Percentiles rank a stretch among this genome's conserved stretches.
Conservation (phyloP, 768 basidiomycete species). For the Amanita exitialis region DNA sequence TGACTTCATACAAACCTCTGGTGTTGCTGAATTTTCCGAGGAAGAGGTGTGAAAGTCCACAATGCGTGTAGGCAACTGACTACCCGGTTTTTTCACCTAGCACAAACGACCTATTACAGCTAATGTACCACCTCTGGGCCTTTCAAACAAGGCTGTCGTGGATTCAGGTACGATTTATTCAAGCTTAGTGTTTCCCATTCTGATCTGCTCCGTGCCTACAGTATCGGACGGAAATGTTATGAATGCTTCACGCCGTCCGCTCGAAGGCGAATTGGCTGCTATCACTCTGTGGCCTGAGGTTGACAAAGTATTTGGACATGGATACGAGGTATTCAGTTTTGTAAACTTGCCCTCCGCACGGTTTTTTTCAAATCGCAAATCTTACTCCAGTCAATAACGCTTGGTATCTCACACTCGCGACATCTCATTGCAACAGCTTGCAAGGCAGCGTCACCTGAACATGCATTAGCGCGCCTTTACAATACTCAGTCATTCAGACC, state of each 20-base stretch:
- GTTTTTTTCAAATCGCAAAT: background rate
- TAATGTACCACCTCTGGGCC: slow-evolving; percentile 83
- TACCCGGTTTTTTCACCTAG: slow-evolving; percentile 20
- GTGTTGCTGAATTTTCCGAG: slow-evolving; percentile 33
- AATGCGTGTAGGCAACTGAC: background rate
- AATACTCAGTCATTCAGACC: slow-evolving; percentile 61
- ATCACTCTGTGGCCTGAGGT: slow-evolving; percentile 93
- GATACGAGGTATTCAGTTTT: slow-evolving; percentile 69
- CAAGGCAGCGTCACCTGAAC: slow-evolving; percentile 78
- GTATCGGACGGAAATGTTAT: slow-evolving; percentile 1
- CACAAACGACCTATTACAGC: slow-evolving; percentile 64
- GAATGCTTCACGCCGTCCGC: slow-evolving; percentile 38
- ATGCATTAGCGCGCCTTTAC: slow-evolving; percentile 83
- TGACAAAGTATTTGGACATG: slow-evolving; percentile 96
- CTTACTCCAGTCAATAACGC: slow-evolving; percentile 56
- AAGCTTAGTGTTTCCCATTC: background rate
- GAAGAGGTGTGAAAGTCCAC: slow-evolving; percentile 33
- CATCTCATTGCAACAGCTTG: slow-evolving; percentile 81
- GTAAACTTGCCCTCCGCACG: background rate
- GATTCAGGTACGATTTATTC: slow-evolving; percentile 34
- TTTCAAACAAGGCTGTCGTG: slow-evolving; percentile 88
- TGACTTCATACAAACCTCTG: slow-evolving; percentile 42
- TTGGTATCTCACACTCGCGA: slow-evolving; percentile 65
- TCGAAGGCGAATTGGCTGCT: slow-evolving; percentile 84
- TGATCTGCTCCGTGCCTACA: background rate